A percentile compares a stretch with the other conserved stretches of the same genome.
phyloP scores from a whole-genome alignment of 2,329 filamentous ascomycete genomes.

The Helotiales sp. region DNA sequence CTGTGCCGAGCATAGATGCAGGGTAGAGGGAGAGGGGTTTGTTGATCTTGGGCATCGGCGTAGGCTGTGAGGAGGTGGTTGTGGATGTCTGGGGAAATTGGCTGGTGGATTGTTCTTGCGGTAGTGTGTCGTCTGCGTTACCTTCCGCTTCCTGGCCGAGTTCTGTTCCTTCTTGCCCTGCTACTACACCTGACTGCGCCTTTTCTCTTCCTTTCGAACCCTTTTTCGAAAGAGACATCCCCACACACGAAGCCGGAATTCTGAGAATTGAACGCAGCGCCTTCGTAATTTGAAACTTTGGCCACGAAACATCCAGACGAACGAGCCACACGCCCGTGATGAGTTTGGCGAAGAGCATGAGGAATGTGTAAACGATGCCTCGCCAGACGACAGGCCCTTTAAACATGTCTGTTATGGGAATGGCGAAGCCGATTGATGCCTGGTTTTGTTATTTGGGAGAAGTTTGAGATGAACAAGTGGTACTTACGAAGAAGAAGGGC shows the following conservation, averaged over 20 bases:
- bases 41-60: constrained; percentile 37
- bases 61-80: not conserved
- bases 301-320: not conserved
- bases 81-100: not conserved
- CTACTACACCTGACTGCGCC: not conserved
- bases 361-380: constrained; percentile 70
- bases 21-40: constrained; percentile 70
- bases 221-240: not conserved
- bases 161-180: not conserved
- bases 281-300: not conserved
- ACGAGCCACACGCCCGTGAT: constrained; percentile 6
- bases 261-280: not conserved
- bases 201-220: not conserved
- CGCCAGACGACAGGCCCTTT: constrained; percentile 68
- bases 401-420: constrained; percentile 76
- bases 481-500: constrained; percentile 65
- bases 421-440: constrained; percentile 75
- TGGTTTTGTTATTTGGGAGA: constrained; percentile 28
- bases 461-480: not conserved
- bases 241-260: constrained; percentile 1
- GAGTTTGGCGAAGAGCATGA: constrained; percentile 69
- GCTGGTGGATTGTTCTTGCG: not conserved
- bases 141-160: not conserved
- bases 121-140: not conserved
- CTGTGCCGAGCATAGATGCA: constrained; percentile 49